These are phyloP conservation scores for Hanseniaspora uvarum DNA, from an alignment of 1,139 yeast species.

Conservation along the genomic window DNA sequence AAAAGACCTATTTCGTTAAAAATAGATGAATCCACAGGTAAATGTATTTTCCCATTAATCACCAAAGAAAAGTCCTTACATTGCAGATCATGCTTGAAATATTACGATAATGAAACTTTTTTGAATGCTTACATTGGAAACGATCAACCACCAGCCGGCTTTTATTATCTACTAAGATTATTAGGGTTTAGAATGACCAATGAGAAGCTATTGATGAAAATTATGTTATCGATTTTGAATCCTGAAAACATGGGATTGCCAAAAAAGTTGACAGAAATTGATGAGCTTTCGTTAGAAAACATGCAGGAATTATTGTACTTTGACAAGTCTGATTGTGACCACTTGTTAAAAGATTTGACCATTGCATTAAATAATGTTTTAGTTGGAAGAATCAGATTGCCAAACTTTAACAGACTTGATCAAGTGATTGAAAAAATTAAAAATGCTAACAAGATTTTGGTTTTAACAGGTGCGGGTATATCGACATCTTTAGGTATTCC, in stretches of 20 bases:
- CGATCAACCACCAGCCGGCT: conserved; percentile 46
- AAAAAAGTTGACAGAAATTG: conserved; percentile 18
- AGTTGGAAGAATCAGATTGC: conserved; percentile 44
- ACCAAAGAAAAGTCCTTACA: conserved; percentile 37
- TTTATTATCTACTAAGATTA: conserved; percentile 39
- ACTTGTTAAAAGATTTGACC: conserved; percentile 44
- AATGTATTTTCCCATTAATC: conserved; percentile 31
- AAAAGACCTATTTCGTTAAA: conserved; percentile 25
- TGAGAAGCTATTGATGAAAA: conserved; percentile 33
- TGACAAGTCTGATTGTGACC: conserved; percentile 39
- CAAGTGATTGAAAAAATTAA: conserved; percentile 47
- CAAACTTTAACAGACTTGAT: conserved; percentile 47
- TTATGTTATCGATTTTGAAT: conserved; percentile 31
- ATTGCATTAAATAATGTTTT: conserved; percentile 53
- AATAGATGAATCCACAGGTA: conserved; percentile 26
- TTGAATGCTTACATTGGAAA: conserved; percentile 52
- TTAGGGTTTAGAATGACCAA: conserved; percentile 46
- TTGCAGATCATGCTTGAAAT: conserved; percentile 51
- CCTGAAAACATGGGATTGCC: conserved; percentile 22
- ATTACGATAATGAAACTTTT: conserved; percentile 51
- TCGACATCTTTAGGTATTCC: conserved; percentile 90
- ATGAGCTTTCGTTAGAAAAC: not conserved
- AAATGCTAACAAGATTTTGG: conserved; percentile 54
- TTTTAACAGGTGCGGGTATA: conserved; percentile 92
- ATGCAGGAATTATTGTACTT: conserved; percentile 22